Evolutionary conservation across 345 rosid genomes (phyloP), one percentile per base, ranked within the genome.

Genomic region (Eucalyptus sideroxylon): DNA sequence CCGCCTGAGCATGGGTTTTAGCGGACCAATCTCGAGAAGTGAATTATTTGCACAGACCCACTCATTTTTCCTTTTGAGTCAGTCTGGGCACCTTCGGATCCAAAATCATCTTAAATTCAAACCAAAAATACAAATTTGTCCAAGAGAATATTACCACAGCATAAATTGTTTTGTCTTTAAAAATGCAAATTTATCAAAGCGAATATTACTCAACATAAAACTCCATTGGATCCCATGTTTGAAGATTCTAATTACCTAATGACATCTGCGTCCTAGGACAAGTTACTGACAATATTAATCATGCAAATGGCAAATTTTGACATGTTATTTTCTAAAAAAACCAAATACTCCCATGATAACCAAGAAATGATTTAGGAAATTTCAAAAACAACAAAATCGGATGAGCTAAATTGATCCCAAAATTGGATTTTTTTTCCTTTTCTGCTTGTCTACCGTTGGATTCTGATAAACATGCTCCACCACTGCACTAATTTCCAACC

Each of bases 91-190:
- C 26, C 26, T 0, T 72, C 8, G 45, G 45, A 72, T 37, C 45
- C 45, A 72, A 37, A 37, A 77, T 40, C 83, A 37, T 37, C 16
- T 37, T 77, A 11, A 37, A 37, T 21, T 21, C 47, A 10, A 72
- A 9, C 7, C 13, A 3, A 72, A 19, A 37, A 5, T 21, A 19
- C 10, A 53, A 19, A 53, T 53, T 53, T 53, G 59, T 53, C 59
- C 0, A 0, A 53, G 26, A 53, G 59, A 53, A 21, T 53, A 21
- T 53, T 53, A 53, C 2, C 59, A 40, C 6, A 19, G 0, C 27
- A 37, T 77, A 6, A 10, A 21, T 37, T 37, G 83, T 77, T 37
- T 10, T 23, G 27, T 21, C 83, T 21, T 37, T 37, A 2, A 21
- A 37, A 37, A 37, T 21, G 13, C 27, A 21, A 77, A 40, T 5